These are phyloP conservation scores for Globisporangium paddicum DNA, from an alignment of 352 stramenopile species.

Conservation along the genomic window DNA sequence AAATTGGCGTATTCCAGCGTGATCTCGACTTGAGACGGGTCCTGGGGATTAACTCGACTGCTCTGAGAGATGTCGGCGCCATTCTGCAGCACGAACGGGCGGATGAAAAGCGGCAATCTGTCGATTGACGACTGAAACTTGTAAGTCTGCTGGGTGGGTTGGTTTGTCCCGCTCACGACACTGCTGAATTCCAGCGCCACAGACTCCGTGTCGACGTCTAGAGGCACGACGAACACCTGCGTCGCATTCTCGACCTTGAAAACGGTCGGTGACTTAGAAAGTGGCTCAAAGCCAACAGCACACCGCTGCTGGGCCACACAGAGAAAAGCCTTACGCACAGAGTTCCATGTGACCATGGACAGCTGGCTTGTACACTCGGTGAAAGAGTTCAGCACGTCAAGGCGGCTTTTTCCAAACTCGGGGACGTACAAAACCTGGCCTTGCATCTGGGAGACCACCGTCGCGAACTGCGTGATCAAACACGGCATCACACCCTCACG, in stretches of 20 bases:
- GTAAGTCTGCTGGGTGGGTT: not conserved
- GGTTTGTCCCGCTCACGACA: not conserved
- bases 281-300: not conserved
- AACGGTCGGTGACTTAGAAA: not conserved
- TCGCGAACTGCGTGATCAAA: not conserved
- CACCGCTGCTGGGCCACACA: slow-evolving; percentile 1
- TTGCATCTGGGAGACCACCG: not conserved
- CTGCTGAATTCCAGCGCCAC: slow-evolving; percentile 3
- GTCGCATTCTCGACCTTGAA: slow-evolving; percentile 10
- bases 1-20: slow-evolving; percentile 11
- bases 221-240: slow-evolving; percentile 6
- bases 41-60: not conserved
- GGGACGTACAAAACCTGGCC: not conserved
- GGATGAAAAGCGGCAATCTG: slow-evolving; percentile 15
- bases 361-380: not conserved
- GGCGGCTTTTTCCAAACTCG: not conserved
- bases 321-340: slow-evolving; percentile 4
- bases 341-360: not conserved
- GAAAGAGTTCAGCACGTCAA: not conserved
- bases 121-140: slow-evolving; percentile 10
- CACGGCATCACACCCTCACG: slow-evolving; percentile 5
- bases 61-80: slow-evolving; percentile 13
- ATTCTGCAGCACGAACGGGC: slow-evolving; percentile 19
- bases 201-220: not conserved
- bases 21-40: not conserved